Conservation (phyloP, 2,329 filamentous ascomycete genomes). For the Ophiostoma sp. region DNA sequence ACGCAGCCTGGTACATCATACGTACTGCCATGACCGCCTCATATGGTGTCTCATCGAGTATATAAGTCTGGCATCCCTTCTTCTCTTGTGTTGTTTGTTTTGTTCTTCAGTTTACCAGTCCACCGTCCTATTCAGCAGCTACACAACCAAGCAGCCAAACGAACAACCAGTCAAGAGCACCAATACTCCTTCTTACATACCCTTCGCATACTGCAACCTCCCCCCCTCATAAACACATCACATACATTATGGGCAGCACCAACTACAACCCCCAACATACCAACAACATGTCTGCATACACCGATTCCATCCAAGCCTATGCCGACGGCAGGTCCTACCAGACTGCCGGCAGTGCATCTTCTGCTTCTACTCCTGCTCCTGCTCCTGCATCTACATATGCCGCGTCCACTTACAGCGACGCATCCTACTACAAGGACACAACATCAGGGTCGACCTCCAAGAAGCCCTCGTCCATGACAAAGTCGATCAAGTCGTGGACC, state of each 20-base stretch:
- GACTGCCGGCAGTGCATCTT: conserved; percentile 30
- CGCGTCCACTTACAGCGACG: conserved; percentile 19
- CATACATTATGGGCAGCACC: background rate
- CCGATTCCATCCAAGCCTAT: conserved; percentile 25
- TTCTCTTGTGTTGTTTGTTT: background rate
- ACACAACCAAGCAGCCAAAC: background rate
- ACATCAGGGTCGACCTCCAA: too few species aligned
- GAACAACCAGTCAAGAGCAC: too few species aligned
- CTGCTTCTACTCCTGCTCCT: conserved; percentile 22
- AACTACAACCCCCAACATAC: background rate
- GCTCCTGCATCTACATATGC: conserved; percentile 20
- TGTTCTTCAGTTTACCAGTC: background rate
- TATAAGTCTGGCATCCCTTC: background rate
- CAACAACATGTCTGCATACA: conserved; percentile 19
- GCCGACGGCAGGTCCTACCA: conserved; percentile 14
- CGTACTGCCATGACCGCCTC: background rate
- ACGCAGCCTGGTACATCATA: background rate
- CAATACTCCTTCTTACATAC: background rate
- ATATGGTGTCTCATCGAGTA: background rate
- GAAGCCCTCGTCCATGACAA: background rate
- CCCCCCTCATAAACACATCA: background rate
- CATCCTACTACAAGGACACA: conserved; percentile 29
- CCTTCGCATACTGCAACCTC: background rate
- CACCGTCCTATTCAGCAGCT: background rate
- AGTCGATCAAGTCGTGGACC: conserved; percentile 22